Conservation (phyloP, 192 early-diverging fungal genomes). For the Coemansia sp. region DNA sequence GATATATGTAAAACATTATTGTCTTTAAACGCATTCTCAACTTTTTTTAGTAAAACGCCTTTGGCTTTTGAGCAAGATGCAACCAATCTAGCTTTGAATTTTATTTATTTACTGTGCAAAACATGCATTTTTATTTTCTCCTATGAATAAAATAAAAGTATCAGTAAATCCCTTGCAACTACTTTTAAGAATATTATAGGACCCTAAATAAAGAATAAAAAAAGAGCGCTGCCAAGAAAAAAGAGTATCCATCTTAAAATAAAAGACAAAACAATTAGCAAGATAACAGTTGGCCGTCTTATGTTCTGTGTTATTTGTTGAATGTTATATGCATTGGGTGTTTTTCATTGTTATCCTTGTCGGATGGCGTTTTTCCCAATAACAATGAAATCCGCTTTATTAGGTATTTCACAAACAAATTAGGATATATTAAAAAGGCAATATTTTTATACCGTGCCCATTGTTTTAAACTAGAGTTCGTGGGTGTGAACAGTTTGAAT, state of each 20-base stretch:
- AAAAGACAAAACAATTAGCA: not conserved
- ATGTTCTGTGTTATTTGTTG: not conserved
- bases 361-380: not conserved
- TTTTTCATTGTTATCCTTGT: not conserved
- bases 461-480: not conserved
- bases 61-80: no score
- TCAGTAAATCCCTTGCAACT: no score
- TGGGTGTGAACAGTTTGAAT: not conserved
- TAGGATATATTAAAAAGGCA: constrained; percentile 45
- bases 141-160: no score
- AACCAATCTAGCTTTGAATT: no score
- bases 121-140: no score
- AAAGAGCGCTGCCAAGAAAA: no score
- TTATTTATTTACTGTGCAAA: no score
- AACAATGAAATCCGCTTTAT: not conserved
- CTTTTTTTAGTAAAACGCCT: not conserved
- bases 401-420: constrained; percentile 14
- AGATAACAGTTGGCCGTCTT: not conserved
- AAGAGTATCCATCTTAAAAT: not conserved
- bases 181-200: no score
- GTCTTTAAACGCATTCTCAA: not conserved
- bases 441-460: not conserved
- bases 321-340: not conserved
- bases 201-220: no score
- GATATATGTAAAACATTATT: not conserved